These are phyloP conservation scores for Thelonectria rubi DNA, from an alignment of 2,329 filamentous ascomycete genomes.

Conservation along the genomic window DNA sequence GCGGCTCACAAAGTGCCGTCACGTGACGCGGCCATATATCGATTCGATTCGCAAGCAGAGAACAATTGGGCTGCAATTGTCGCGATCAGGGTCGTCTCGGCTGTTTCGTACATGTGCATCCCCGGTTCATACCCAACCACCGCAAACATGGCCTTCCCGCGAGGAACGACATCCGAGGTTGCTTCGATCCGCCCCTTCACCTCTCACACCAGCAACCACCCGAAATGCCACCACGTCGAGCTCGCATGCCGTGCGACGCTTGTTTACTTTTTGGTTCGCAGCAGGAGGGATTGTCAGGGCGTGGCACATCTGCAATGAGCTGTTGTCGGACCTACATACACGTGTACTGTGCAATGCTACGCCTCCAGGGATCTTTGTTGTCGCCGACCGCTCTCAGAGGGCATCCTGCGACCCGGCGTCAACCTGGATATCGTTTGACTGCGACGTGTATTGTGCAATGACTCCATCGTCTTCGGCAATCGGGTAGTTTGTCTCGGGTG, in stretches of 20 bases:
- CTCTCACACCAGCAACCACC: neutral
- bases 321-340: slow-evolving; percentile 21
- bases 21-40: slow-evolving; percentile 28
- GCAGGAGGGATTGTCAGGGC: slow-evolving; percentile 13
- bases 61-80: slow-evolving; percentile 2
- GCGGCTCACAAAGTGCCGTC: slow-evolving; percentile 6
- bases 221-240: slow-evolving; percentile 17
- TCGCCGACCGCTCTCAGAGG: slow-evolving; percentile 1
- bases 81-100: too few species aligned
- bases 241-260: slow-evolving; percentile 14
- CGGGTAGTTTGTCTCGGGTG: neutral
- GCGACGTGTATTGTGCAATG: neutral
- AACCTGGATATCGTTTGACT: neutral
- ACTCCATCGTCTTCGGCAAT: neutral
- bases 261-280: slow-evolving; percentile 15
- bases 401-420: slow-evolving; percentile 5
- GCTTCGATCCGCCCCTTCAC: neutral
- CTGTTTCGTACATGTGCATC: neutral
- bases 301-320: slow-evolving; percentile 15
- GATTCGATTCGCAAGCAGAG: neutral
- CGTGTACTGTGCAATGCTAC: slow-evolving; percentile 21
- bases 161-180: neutral
- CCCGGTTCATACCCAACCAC: neutral
- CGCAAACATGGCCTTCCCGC: neutral
- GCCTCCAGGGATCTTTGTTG: slow-evolving; percentile 19